Percentiles rank a stretch among this genome's conserved stretches.
Evolutionary conservation across 2,329 filamentous ascomycete genomes (phyloP).

Genomic region (Emmonsiellopsis sp.): DNA sequence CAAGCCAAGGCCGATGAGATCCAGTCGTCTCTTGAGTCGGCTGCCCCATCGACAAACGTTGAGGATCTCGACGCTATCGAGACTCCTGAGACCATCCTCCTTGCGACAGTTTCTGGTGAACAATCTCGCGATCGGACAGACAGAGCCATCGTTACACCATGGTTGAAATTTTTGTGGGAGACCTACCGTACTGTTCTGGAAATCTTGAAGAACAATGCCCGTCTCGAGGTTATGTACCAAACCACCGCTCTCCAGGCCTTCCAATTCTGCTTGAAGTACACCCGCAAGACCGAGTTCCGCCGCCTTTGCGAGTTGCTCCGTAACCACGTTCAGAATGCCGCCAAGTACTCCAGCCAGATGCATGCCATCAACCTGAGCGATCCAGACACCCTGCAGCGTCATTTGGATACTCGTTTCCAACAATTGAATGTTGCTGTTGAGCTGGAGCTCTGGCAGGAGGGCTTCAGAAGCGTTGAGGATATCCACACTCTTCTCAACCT

Average conservation of each 20-base stretch:
- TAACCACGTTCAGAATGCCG: constrained; percentile 97
- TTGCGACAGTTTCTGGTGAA: constrained; percentile 95
- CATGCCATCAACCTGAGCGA: constrained; percentile 98
- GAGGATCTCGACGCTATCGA: constrained; percentile 96
- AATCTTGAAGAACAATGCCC: constrained; percentile 97
- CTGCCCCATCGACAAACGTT: constrained; percentile 61
- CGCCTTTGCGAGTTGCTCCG: constrained; percentile 94
- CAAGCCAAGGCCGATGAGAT: constrained; percentile 95
- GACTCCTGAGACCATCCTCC: constrained; percentile 94
- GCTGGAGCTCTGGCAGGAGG: constrained; percentile 97
- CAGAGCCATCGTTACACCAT: constrained; percentile 94
- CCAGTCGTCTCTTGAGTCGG: constrained; percentile 74
- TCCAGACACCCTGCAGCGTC: constrained; percentile 90
- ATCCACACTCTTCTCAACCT: constrained; percentile 95
- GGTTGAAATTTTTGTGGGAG: constrained; percentile 99
- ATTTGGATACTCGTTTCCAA: constrained; percentile 95
- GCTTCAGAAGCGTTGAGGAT: constrained; percentile 97
- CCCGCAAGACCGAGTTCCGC: constrained; percentile 97
- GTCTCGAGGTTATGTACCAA: constrained; percentile 96
- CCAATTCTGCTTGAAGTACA: constrained; percentile 97
- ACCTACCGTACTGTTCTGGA: constrained; percentile 97
- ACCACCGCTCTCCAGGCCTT: constrained; percentile 96
- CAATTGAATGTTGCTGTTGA: constrained; percentile 97
- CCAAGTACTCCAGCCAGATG: constrained; percentile 98
- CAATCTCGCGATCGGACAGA: constrained; percentile 96